phyloP scores from a whole-genome alignment of 2,329 filamentous ascomycete species.

The Pseudopyrenochaeta lycopersici region DNA sequence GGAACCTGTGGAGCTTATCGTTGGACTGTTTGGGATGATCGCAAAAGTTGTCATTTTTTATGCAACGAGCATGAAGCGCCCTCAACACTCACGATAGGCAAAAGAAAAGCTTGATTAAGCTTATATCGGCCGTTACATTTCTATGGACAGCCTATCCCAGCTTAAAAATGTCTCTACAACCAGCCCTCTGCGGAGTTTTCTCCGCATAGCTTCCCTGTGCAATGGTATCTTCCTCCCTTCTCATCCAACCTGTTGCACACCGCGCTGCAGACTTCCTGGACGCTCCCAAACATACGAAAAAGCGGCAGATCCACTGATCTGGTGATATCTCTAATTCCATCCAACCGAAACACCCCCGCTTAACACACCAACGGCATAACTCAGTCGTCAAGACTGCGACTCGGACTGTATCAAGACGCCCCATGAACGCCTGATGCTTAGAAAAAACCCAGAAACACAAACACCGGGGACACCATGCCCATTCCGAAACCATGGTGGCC shows the following conservation, averaged over 20 bases:
- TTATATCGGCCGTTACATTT: background rate
- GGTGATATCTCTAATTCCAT: background rate
- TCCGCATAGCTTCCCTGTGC: background rate
- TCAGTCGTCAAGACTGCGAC: background rate
- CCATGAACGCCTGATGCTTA: conserved; percentile 1
- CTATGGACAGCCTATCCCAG: background rate
- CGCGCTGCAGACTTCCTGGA: background rate
- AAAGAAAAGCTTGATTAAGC: background rate
- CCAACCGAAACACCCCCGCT: conserved; percentile 10
- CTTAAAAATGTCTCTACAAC: background rate
- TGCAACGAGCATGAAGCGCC: no score
- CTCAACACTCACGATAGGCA: no score
- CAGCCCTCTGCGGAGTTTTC: background rate
- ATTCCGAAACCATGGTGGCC: background rate
- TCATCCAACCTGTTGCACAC: background rate
- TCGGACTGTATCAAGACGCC: conserved; percentile 10
- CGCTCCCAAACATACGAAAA: background rate
- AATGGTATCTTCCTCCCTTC: background rate
- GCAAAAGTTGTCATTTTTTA: no score
- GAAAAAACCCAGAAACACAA: background rate
- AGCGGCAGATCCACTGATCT: background rate
- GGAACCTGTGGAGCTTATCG: no score
- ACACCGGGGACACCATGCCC: background rate
- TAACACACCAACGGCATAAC: conserved; percentile 4
- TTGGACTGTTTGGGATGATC: no score